These are phyloP conservation scores for Lophiotrema nucula DNA, from an alignment of 495 filamentous ascomycete species.

Conservation along the genomic window DNA sequence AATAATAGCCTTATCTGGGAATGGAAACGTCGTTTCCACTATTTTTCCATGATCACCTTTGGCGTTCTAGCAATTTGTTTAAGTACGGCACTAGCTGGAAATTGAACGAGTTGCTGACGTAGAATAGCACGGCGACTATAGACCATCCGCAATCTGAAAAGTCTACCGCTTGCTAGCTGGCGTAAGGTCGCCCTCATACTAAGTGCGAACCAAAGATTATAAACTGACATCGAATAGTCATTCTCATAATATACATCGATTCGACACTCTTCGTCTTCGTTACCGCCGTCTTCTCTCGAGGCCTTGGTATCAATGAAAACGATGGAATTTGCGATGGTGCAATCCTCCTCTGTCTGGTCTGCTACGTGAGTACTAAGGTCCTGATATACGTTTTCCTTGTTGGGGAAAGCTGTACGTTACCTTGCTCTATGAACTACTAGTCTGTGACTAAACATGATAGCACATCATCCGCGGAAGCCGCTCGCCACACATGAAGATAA, in stretches of 20 bases:
- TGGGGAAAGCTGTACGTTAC: conserved; percentile 51
- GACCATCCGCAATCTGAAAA: conserved; percentile 46
- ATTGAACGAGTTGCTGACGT: not conserved
- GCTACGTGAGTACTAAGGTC: conserved; percentile 56
- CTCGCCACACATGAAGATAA: conserved; percentile 48
- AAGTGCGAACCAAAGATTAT: not conserved
- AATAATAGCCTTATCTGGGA: too few relatives aligned
- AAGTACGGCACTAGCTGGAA: conserved; percentile 38
- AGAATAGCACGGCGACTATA: conserved; percentile 1
- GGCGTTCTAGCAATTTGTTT: conserved; percentile 48
- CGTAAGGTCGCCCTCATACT: conserved; percentile 38
- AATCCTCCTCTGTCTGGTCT: conserved; percentile 49
- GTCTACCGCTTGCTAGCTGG: conserved; percentile 49
- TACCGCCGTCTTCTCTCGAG: conserved; percentile 51
- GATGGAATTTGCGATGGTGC: conserved; percentile 47
- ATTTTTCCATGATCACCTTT: conserved; percentile 45
- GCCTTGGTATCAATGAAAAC: conserved; percentile 48
- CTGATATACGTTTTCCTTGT: conserved; percentile 55
- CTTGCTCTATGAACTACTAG: not conserved
- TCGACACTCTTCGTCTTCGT: conserved; percentile 52
- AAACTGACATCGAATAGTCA: conserved; percentile 38
- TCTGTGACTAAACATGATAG: conserved; percentile 35
- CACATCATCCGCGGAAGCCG: conserved; percentile 49
- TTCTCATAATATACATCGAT: conserved; percentile 52
- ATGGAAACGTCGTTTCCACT: conserved; percentile 44